Evolutionary conservation across 2,329 filamentous ascomycete species (phyloP).

Genomic region (Clonostachys chloroleuca): DNA sequence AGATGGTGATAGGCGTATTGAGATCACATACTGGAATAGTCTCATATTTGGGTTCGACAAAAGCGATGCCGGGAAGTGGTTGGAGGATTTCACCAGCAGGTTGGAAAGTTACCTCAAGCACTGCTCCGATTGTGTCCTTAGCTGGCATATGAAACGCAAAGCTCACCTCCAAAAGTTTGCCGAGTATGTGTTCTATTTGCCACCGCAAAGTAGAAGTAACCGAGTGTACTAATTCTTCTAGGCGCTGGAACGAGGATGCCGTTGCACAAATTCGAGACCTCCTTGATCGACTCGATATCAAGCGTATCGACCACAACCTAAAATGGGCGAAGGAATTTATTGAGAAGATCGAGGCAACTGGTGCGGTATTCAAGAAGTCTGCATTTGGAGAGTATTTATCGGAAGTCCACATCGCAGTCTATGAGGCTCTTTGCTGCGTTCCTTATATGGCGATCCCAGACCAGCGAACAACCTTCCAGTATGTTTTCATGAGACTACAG

Average conservation of each 20-base stretch:
- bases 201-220: neutral
- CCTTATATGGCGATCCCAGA: constrained; percentile 62
- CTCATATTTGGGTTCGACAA: constrained; percentile 64
- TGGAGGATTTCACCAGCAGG: constrained; percentile 52
- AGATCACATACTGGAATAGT: constrained; percentile 63
- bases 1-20: constrained; percentile 49
- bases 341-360: constrained; percentile 41
- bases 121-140: constrained; percentile 68
- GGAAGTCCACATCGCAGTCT: constrained; percentile 72
- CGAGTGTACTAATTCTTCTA: constrained; percentile 14
- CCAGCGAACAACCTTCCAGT: constrained; percentile 63
- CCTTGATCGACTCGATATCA: constrained; percentile 56
- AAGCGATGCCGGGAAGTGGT: constrained; percentile 54
- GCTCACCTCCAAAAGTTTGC: constrained; percentile 57
- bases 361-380: constrained; percentile 39
- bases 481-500: constrained; percentile 71
- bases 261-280: constrained; percentile 48
- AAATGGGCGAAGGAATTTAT: constrained; percentile 50
- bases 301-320: constrained; percentile 56
- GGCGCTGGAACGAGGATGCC: constrained; percentile 43
- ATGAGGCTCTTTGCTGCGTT: constrained; percentile 83
- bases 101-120: constrained; percentile 54
- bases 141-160: constrained; percentile 68
- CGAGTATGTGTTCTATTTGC: constrained; percentile 36
- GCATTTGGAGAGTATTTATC: constrained; percentile 42